Evolutionary conservation across 78 protist genomes (phyloP), one percentile per base, ranked within the genome.

Genomic region (Dictyostelium intermedium): DNA sequence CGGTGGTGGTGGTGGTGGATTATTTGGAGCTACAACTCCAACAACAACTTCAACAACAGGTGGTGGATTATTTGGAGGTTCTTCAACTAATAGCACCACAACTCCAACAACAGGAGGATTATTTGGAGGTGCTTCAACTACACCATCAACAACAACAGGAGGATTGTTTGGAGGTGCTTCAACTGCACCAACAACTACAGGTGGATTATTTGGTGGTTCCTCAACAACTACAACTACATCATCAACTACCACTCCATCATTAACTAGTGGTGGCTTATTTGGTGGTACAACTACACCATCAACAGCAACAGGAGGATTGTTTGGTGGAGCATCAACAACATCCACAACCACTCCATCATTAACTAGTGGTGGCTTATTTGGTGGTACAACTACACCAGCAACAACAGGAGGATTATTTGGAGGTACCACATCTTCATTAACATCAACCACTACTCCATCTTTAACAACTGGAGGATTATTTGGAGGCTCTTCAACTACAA

Each of bases 11-110:
- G 32, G 27, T 20, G 89, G 89, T 7, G 45, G 80, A 20, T 41
- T 50, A 84, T 84, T 84, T n/a, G 76, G 76, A 1, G 73, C 92
- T 23, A 5, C 84, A 25, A 60, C 87, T 37, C 35, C 92, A 74
- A 2, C 92, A 34, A 43, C 74, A 84, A 6, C 79, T 1, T 23
- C 70, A 9, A 1, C 76, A 27, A 30, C 73, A 23, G 73, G 80
- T 32, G 83, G 70, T 25, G 91, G 91, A 25, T 73, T 84, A 50
- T 84, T 84, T 84, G 91, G 91, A 47, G 37, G 66, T n/a, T n/a
- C n/a, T n/a, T n/a, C n/a, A n/a, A n/a, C n/a, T n/a, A n/a, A n/a
- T 20, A 18, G 80, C 8, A 1, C 25, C 70, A 27, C 60, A 8
- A 8, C 81, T 23, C 23, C 81, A 35, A 11, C 73, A 69, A n/a